Conservation (phyloP, 768 basidiomycete species). For the Boletus coccyginus region DNA sequence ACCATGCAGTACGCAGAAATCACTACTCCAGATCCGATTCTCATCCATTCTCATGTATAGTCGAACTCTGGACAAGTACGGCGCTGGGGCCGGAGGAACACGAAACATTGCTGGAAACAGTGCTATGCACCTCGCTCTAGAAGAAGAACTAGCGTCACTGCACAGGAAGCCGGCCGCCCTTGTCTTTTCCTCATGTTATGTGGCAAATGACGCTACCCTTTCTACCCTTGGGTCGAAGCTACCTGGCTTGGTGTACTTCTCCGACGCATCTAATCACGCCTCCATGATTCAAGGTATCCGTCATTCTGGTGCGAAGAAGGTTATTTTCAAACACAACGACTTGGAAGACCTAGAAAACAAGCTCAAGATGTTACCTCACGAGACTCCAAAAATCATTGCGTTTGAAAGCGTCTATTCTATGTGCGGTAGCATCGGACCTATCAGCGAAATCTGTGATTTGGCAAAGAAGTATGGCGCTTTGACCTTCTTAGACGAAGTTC, state of each 20-base stretch:
- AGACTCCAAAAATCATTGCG: conserved; percentile 95
- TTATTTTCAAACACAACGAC: conserved; percentile 98
- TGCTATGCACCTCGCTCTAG: conserved; percentile 92
- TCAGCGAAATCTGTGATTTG: conserved; percentile 94
- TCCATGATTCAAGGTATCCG: conserved; percentile 99
- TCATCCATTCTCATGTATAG: conserved; percentile 40
- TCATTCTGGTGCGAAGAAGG: conserved; percentile 90
- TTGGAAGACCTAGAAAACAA: conserved; percentile 89
- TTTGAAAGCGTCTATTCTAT: conserved; percentile 99
- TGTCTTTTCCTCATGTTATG: conserved; percentile 99
- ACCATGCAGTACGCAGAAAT: conserved; percentile 87
- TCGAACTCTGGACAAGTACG: conserved; percentile 91
- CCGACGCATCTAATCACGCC: conserved; percentile 95
- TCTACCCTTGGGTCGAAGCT: conserved; percentile 92
- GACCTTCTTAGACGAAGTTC: conserved; percentile 97
- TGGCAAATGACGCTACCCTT: conserved; percentile 97
- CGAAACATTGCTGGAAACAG: conserved; percentile 99
- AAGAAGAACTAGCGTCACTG: conserved; percentile 86
- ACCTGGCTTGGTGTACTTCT: conserved; percentile 96
- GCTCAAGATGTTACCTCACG: conserved; percentile 81
- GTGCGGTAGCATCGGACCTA: conserved; percentile 97
- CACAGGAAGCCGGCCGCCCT: conserved; percentile 93
- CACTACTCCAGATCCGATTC: conserved; percentile 14
- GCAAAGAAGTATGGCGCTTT: conserved; percentile 96
- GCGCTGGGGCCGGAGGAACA: conserved; percentile 96